phyloP scores from a whole-genome alignment of 2,329 filamentous ascomycete species.

The Phialemoniopsis sp. region DNA sequence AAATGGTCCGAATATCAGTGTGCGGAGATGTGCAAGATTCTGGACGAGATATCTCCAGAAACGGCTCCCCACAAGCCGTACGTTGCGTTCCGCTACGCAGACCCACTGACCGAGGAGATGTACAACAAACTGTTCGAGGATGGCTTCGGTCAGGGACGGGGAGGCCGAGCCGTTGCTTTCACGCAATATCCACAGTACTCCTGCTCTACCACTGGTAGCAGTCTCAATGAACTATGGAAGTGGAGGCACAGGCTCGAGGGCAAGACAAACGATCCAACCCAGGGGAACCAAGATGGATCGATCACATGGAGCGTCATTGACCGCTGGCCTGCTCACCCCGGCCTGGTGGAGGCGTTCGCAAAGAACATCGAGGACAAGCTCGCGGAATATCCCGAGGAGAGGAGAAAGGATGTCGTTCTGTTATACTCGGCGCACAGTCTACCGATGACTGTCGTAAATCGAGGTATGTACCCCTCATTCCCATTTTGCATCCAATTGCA shows the following conservation, averaged over 20 bases:
- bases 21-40: constrained; percentile 92
- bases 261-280: constrained; percentile 47
- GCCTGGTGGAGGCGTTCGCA: constrained; percentile 87
- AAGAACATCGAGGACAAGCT: constrained; percentile 87
- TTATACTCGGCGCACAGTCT: constrained; percentile 94
- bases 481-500: background rate
- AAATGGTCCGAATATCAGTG: constrained; percentile 98
- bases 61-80: constrained; percentile 97
- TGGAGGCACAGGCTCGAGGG: constrained; percentile 88
- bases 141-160: constrained; percentile 83
- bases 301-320: constrained; percentile 98
- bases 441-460: constrained; percentile 96
- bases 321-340: constrained; percentile 89
- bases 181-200: constrained; percentile 99
- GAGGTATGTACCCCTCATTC: constrained; percentile 48
- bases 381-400: constrained; percentile 76
- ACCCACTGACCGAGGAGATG: constrained; percentile 91
- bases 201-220: constrained; percentile 94
- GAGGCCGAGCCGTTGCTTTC: constrained; percentile 93
- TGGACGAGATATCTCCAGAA: constrained; percentile 86
- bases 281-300: constrained; percentile 47
- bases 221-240: constrained; percentile 96
- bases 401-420: constrained; percentile 75
- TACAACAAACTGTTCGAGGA: constrained; percentile 79
- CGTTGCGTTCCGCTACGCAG: constrained; percentile 92